These are phyloP conservation scores for Trichoderma koningii DNA, from an alignment of 2,329 filamentous ascomycete genomes.

Conservation along the genomic window DNA sequence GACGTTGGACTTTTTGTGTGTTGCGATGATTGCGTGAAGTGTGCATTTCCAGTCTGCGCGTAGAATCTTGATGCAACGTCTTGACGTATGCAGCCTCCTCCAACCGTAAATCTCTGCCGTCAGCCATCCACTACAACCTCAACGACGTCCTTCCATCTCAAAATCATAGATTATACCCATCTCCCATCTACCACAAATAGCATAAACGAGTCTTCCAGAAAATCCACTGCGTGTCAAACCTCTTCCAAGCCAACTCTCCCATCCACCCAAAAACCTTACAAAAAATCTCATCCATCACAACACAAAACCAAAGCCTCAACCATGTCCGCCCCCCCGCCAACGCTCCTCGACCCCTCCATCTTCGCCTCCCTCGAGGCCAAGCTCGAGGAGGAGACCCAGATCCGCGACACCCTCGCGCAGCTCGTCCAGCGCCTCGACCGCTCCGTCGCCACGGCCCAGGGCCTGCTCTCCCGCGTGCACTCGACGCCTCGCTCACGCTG, in stretches of 20 bases:
- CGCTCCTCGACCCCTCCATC: slow-evolving; percentile 70
- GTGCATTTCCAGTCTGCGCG: neutral
- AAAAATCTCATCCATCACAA: slow-evolving; percentile 12
- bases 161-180: neutral
- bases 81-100: neutral
- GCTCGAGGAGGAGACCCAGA: slow-evolving; percentile 81
- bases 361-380: slow-evolving; percentile 86
- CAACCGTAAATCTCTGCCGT: slow-evolving; percentile 1
- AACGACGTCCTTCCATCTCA: neutral
- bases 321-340: slow-evolving; percentile 38
- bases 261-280: neutral
- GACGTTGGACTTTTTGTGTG: no score
- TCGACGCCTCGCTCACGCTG: slow-evolving; percentile 70
- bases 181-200: no score
- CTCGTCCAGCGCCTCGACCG: slow-evolving; percentile 82
- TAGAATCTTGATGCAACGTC: neutral
- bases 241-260: slow-evolving; percentile 9
- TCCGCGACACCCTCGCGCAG: slow-evolving; percentile 80
- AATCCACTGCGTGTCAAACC: no score
- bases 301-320: neutral
- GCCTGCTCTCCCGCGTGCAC: slow-evolving; percentile 84
- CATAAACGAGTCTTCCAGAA: no score
- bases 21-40: neutral
- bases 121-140: neutral
- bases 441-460: slow-evolving; percentile 77